phyloP scores from a whole-genome alignment of 352 stramenopile species.

The Pythium pyrilobum region DNA sequence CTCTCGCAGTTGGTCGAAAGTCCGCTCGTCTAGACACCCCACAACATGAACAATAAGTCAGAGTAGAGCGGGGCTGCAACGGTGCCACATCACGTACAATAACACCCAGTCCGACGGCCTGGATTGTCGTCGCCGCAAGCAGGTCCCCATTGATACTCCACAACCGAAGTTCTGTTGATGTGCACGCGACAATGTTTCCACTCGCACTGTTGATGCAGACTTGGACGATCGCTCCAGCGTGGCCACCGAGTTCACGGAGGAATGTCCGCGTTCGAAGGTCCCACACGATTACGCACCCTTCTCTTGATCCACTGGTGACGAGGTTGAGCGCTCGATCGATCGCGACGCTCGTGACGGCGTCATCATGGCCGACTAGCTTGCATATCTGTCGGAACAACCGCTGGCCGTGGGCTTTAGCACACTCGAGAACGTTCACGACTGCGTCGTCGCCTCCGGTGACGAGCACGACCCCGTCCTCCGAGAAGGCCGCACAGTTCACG shows the following conservation, averaged over 20 bases:
- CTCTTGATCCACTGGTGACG: constrained; percentile 50
- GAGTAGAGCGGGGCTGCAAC: too few relatives aligned
- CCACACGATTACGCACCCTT: constrained; percentile 62
- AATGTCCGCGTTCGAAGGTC: constrained; percentile 55
- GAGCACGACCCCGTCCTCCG: constrained; percentile 49
- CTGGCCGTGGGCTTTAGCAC: constrained; percentile 46
- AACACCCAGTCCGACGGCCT: constrained; percentile 34
- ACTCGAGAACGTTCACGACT: constrained; percentile 70
- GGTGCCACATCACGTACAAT: constrained; percentile 35
- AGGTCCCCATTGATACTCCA: constrained; percentile 83
- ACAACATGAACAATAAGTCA: background rate
- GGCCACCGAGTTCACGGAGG: constrained; percentile 54
- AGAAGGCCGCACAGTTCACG: constrained; percentile 55
- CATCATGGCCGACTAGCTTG: constrained; percentile 66
- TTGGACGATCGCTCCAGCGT: constrained; percentile 37
- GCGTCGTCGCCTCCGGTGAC: constrained; percentile 65
- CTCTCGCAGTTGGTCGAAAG: constrained; percentile 66
- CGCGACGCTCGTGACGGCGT: constrained; percentile 49
- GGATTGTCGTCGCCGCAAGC: constrained; percentile 38
- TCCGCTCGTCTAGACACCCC: constrained; percentile 30
- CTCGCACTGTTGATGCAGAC: constrained; percentile 68
- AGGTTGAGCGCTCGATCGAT: constrained; percentile 78
- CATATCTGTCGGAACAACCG: constrained; percentile 60
- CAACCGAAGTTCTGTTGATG: constrained; percentile 43
- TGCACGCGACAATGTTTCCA: constrained; percentile 54